Conservation (phyloP, 2,329 filamentous ascomycete species). For the Talaromyces marneffei region DNA sequence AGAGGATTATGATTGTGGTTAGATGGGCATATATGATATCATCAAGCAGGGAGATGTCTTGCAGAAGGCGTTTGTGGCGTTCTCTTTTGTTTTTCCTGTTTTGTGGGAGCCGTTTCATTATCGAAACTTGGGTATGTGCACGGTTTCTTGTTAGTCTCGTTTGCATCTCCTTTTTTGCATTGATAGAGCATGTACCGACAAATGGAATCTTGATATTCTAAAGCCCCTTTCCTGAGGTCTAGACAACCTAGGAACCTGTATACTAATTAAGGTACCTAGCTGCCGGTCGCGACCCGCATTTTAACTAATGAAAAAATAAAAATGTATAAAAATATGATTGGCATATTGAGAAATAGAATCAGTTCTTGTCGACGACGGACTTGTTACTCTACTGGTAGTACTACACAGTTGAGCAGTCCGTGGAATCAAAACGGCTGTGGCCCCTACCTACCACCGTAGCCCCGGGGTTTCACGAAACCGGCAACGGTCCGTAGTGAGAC, state of each 20-base stretch:
- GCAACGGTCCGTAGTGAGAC: background rate
- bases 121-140: background rate
- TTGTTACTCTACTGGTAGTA: too few species aligned
- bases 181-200: background rate
- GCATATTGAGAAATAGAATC: background rate
- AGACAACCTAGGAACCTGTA: background rate
- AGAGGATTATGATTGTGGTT: background rate
- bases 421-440: too few species aligned
- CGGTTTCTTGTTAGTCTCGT: background rate
- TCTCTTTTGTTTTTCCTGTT: too few species aligned
- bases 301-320: background rate
- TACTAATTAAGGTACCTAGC: background rate
- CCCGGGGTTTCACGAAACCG: background rate
- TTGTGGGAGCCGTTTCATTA: background rate
- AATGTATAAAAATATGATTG: background rate
- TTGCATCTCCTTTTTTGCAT: background rate
- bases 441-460: background rate
- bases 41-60: background rate
- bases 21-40: background rate
- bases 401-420: too few species aligned
- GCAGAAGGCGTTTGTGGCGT: background rate
- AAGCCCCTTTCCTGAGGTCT: background rate
- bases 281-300: background rate
- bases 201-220: background rate
- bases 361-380: background rate